Base-by-base conservation (phyloP, 192 early-diverging fungal species). In the Dissophora globulifera region DNA sequence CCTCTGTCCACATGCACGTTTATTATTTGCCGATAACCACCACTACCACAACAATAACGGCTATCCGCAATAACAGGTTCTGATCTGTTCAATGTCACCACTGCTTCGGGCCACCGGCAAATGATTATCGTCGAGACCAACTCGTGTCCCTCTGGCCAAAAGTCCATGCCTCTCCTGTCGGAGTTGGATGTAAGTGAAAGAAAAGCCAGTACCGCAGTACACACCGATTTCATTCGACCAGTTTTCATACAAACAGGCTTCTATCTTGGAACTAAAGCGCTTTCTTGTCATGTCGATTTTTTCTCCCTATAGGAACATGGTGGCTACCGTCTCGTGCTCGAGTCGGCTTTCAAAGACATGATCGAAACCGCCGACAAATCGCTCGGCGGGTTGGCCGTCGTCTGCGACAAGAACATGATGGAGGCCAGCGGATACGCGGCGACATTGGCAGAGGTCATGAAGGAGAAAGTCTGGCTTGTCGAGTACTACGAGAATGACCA, bases 41-140 rank as follows among this genome's bases (percentile, higher is more conserved):
- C n/a, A n/a, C n/a, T n/a, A n/a, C n/a, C n/a, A n/a, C n/a, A n/a
- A n/a, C n/a, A n/a, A n/a, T n/a, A n/a, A n/a, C n/a, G n/a, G n/a
- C n/a, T n/a, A n/a, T n/a, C n/a, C n/a, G n/a, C n/a, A n/a, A n/a
- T n/a, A 50, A 70, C 52, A 91, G 89, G 93, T 27, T 93, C 90
- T 2, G 94, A 95, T 82, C 79, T 95, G 35, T 94, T 95, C 82
- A 93, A 93, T 82, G 89, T 94, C 33, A 94, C 93, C 2, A 95
- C 93, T 17, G 83, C 90, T 8, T 84, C 79, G 45, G 94, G 94
- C 11, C 91, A 92, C 61, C 87, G 92, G 32, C 94, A 95, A 78
- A 95, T 95, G 94, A 93, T 95, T 78, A 88, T 95, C 41, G 89
- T 95, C 26, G 94, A 95, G 69, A 95, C 94, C 40, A 95, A 95